phyloP scores from a whole-genome alignment of 768 basidiomycete genomes.

The Termitomyces sp. region DNA sequence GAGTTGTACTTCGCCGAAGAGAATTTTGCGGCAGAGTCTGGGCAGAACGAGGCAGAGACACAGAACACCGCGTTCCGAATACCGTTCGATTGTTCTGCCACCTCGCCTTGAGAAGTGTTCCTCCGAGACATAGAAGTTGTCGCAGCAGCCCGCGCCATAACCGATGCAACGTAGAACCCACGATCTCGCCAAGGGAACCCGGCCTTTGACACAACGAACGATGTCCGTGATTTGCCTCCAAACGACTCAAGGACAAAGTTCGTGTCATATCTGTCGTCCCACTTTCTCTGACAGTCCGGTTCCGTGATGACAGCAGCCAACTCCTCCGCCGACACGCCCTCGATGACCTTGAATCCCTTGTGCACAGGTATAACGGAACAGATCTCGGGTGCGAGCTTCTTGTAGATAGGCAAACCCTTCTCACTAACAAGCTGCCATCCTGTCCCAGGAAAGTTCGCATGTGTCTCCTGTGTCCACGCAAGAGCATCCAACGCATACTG shows the following conservation, averaged over 20 bases:
- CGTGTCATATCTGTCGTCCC: conserved; percentile 88
- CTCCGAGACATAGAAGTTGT: conserved; percentile 39
- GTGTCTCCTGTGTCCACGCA: conserved; percentile 73
- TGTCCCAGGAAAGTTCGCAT: conserved; percentile 49
- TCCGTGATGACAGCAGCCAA: conserved; percentile 71
- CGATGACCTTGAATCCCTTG: conserved; percentile 87
- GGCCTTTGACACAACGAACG: conserved; percentile 70
- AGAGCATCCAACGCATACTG: conserved; percentile 82
- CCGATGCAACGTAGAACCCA: conserved; percentile 79
- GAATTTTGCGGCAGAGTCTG: conserved; percentile 58
- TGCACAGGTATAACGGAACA: conserved; percentile 83
- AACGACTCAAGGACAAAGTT: conserved; percentile 70
- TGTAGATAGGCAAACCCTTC: conserved; percentile 73
- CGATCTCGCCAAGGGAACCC: conserved; percentile 91
- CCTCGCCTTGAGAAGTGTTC: conserved; percentile 34
- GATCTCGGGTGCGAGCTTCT: conserved; percentile 72
- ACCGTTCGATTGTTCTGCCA: conserved; percentile 36
- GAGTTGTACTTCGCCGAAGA: conserved; percentile 74
- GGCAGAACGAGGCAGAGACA: conserved; percentile 80
- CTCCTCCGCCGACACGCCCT: conserved; percentile 93
- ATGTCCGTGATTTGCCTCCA: conserved; percentile 70
- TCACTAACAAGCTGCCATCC: conserved; percentile 81
- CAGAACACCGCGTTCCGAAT: conserved; percentile 71
- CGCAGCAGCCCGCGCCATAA: conserved; percentile 59
- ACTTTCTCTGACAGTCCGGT: conserved; percentile 69